phyloP scores from a whole-genome alignment of 2,329 filamentous ascomycete species.

The Sordariomycetes sp. region DNA sequence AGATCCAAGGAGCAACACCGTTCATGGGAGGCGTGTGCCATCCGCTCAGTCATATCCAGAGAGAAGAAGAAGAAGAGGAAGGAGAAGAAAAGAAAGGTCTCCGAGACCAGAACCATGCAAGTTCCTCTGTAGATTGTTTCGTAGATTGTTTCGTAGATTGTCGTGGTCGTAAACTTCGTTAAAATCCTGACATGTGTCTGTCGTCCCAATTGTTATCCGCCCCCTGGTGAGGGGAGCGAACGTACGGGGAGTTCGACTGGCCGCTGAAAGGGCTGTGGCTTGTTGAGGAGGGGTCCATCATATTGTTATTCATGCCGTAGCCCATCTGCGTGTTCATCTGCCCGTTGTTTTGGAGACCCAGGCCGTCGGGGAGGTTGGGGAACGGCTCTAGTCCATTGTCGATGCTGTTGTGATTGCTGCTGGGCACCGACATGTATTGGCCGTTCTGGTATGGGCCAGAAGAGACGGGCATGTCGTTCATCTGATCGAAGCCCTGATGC shows the following conservation, averaged over 20 bases:
- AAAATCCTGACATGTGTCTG: slow-evolving; percentile 10
- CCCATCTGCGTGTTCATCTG: slow-evolving; percentile 17
- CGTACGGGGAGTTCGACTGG: slow-evolving; percentile 23
- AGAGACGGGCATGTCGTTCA: slow-evolving; percentile 15
- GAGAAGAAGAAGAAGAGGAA: no score
- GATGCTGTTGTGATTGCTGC: slow-evolving; percentile 7
- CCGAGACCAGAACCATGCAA: no score
- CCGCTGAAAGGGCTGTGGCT: slow-evolving; percentile 26
- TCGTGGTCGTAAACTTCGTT: no score
- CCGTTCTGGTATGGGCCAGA: slow-evolving; percentile 12
- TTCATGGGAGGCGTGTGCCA: no score
- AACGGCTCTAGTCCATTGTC: slow-evolving; percentile 18
- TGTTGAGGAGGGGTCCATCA: slow-evolving; percentile 20
- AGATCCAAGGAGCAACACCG: no score
- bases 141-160: no score
- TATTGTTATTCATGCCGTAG: slow-evolving; percentile 20
- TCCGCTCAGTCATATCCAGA: no score
- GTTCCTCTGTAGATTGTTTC: no score
- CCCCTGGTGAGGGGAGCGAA: slow-evolving; percentile 20
- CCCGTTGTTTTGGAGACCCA: slow-evolving; percentile 19
- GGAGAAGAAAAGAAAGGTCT: no score
- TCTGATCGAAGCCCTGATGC: slow-evolving; percentile 14
- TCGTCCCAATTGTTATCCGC: slow-evolving; percentile 14
- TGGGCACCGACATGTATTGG: slow-evolving; percentile 15
- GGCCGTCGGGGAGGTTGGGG: slow-evolving; percentile 16